Conservation (phyloP, 305 asterid genomes). For the Ruellia speciosa region DNA sequence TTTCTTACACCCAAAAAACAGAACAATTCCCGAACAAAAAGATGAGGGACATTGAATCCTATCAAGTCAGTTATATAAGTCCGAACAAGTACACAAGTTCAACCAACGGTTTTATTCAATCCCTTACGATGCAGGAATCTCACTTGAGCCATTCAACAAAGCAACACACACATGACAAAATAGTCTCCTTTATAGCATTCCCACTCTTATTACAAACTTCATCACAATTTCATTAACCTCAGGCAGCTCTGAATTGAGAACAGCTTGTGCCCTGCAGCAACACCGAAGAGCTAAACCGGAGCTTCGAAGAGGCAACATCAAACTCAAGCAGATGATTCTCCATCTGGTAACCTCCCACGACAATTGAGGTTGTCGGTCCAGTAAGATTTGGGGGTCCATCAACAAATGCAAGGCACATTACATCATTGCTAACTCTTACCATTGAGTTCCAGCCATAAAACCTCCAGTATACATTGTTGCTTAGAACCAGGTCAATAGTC, state of each 20-base stretch:
- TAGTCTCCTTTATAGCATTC: too few species aligned
- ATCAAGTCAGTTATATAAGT: too few species aligned
- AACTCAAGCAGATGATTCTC: slow-evolving; percentile 40
- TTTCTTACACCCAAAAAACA: too few species aligned
- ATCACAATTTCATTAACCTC: neutral
- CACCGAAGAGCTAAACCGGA: slow-evolving; percentile 33
- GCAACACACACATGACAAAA: too few species aligned
- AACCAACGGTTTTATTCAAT: too few species aligned
- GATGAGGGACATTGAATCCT: too few species aligned
- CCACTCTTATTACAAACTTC: too few species aligned
- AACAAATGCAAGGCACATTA: slow-evolving; percentile 43
- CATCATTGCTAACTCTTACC: slow-evolving; percentile 26
- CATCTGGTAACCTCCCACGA: slow-evolving; percentile 40
- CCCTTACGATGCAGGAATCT: too few species aligned
- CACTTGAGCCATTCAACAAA: too few species aligned
- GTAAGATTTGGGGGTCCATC: slow-evolving; percentile 23
- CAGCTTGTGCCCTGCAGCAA: slow-evolving; percentile 30
- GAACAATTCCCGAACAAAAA: too few species aligned
- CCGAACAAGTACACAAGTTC: too few species aligned
- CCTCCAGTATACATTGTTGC: slow-evolving; percentile 29
- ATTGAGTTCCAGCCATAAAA: slow-evolving; percentile 38
- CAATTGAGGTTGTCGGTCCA: slow-evolving; percentile 31
- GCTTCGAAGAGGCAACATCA: slow-evolving; percentile 27
- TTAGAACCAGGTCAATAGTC: slow-evolving; percentile 29
- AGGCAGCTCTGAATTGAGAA: slow-evolving; percentile 29